Percentiles rank a stretch among this genome's conserved stretches.
phyloP scores from a whole-genome alignment of 2,329 filamentous ascomycete species.

The Colletotrichum tanaceti region DNA sequence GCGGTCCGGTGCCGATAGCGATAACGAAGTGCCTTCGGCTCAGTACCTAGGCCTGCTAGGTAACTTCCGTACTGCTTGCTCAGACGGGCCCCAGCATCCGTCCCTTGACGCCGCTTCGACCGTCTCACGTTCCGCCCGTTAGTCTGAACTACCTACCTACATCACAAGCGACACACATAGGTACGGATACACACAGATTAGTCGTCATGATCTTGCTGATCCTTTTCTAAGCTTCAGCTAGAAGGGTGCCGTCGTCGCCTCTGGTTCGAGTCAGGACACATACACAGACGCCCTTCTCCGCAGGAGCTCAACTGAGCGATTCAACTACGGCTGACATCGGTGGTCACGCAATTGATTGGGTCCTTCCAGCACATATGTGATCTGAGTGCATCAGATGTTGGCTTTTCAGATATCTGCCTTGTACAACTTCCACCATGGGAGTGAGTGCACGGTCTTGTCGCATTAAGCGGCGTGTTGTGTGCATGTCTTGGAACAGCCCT shows the following conservation, averaged over 20 bases:
- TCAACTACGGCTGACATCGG: conserved; percentile 36
- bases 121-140: conserved; percentile 7
- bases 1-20: conserved; percentile 34
- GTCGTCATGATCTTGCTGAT: conserved; percentile 16
- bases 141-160: neutral
- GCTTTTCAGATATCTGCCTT: neutral
- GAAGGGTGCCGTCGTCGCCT: conserved; percentile 15
- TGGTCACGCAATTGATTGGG: conserved; percentile 39
- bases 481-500: conserved; percentile 28
- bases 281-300: neutral
- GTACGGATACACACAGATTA: conserved; percentile 16
- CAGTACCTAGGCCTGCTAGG: too few relatives aligned
- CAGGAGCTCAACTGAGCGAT: conserved; percentile 13
- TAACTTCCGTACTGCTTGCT: conserved; percentile 9
- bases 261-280: conserved; percentile 9
- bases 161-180: neutral
- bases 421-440: neutral
- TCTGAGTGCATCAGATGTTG: neutral
- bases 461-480: neutral
- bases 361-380: conserved; percentile 17
- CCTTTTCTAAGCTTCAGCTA: conserved; percentile 8
- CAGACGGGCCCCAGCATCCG: conserved; percentile 10
- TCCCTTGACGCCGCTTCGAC: conserved; percentile 34
- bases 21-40: neutral
- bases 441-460: conserved; percentile 1